phyloP scores from a whole-genome alignment of 2,329 filamentous ascomycete genomes.

The Pseudonectria foliicola region DNA sequence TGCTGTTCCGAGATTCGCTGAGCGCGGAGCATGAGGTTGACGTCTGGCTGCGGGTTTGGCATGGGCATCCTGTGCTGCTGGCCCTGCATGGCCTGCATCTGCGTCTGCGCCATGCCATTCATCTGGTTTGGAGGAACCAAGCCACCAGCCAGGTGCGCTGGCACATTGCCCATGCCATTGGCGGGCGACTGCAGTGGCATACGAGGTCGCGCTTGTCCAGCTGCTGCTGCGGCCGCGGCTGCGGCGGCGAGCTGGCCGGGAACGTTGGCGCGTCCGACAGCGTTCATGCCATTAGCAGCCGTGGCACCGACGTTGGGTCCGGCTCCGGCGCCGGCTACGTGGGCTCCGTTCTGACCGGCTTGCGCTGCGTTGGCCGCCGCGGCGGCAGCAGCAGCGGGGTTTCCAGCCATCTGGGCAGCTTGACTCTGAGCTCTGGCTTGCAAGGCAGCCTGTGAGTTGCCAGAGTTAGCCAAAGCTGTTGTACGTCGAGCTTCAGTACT shows the following conservation, averaged over 20 bases:
- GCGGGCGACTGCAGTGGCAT: constrained; percentile 48
- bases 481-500: constrained; percentile 19
- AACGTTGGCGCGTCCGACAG: constrained; percentile 32
- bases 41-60: constrained; percentile 37
- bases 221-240: constrained; percentile 32
- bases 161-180: constrained; percentile 42
- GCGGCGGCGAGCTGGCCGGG: constrained; percentile 39
- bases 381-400: constrained; percentile 24
- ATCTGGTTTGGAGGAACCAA: constrained; percentile 51
- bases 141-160: constrained; percentile 43
- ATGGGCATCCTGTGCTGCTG: constrained; percentile 56
- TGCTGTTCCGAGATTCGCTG: constrained; percentile 62
- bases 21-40: constrained; percentile 54
- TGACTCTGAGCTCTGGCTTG: constrained; percentile 42
- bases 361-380: constrained; percentile 10
- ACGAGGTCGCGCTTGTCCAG: constrained; percentile 39
- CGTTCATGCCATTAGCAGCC: constrained; percentile 21
- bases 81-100: constrained; percentile 52
- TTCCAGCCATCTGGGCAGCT: constrained; percentile 37
- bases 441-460: constrained; percentile 30
- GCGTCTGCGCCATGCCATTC: constrained; percentile 61
- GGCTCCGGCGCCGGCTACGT: constrained; percentile 18
- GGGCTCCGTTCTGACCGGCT: constrained; percentile 21
- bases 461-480: constrained; percentile 18
- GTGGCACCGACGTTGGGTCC: constrained; percentile 13